Evolutionary conservation across 2,329 filamentous ascomycete genomes (phyloP).

Genomic region (Fusarium irregulare): DNA sequence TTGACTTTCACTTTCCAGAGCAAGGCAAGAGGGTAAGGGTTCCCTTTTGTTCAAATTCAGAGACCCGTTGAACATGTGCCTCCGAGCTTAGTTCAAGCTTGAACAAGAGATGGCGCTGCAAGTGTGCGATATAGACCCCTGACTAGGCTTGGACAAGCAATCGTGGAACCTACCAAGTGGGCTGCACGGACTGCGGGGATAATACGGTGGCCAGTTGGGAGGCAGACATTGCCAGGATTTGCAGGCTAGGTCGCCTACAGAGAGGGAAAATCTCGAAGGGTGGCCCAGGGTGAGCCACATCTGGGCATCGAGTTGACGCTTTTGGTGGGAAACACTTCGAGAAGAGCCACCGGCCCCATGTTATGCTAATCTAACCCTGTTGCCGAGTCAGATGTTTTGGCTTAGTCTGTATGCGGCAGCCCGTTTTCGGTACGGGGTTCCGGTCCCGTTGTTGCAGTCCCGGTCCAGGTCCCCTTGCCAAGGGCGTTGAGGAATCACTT

Average conservation of each 20-base stretch:
- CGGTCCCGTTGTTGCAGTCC: slow-evolving; percentile 26
- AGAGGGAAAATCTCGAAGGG: slow-evolving; percentile 40
- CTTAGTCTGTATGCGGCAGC: slow-evolving; percentile 38
- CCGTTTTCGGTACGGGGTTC: slow-evolving; percentile 33
- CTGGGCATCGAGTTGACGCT: slow-evolving; percentile 32
- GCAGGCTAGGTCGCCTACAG: slow-evolving; percentile 39
- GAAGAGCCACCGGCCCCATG: slow-evolving; percentile 33
- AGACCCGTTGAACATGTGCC: slow-evolving; percentile 36
- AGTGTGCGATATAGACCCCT: slow-evolving; percentile 43
- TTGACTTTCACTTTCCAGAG: slow-evolving; percentile 29
- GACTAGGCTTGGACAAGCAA: slow-evolving; percentile 45
- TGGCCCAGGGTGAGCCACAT: slow-evolving; percentile 42
- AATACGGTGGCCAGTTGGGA: slow-evolving; percentile 44
- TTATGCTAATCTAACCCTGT: slow-evolving; percentile 45
- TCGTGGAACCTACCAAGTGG: slow-evolving; percentile 40
- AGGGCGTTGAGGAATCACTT: slow-evolving; percentile 18
- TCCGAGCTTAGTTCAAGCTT: slow-evolving; percentile 35
- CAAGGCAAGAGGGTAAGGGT: slow-evolving; percentile 22
- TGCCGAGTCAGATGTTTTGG: slow-evolving; percentile 42
- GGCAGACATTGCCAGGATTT: slow-evolving; percentile 14
- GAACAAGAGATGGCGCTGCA: slow-evolving; percentile 34
- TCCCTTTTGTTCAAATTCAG: slow-evolving; percentile 34
- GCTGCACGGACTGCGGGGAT: slow-evolving; percentile 39
- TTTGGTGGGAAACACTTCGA: slow-evolving; percentile 37
- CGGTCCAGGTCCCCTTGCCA: slow-evolving; percentile 22